phyloP scores from a whole-genome alignment of 2,329 filamentous ascomycete genomes.

The Raffaelea ambrosiae region DNA sequence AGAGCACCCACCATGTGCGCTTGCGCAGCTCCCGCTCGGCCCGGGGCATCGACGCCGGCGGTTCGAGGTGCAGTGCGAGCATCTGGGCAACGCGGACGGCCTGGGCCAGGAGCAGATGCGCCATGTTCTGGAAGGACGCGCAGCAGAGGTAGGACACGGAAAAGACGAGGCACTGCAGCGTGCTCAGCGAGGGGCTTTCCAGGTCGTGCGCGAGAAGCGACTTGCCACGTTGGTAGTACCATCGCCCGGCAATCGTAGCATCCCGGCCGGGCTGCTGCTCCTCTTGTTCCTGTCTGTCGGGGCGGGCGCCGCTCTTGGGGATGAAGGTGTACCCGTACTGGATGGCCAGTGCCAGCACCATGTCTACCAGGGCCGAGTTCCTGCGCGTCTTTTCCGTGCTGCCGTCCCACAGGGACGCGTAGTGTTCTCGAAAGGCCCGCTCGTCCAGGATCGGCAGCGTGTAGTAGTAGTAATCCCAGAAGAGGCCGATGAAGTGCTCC shows the following conservation, averaged over 20 bases:
- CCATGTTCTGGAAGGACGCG: conserved; percentile 39
- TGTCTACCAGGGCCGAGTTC: conserved; percentile 41
- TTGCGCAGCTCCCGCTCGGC: conserved; percentile 33
- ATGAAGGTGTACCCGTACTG: conserved; percentile 30
- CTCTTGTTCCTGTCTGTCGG: too few species aligned
- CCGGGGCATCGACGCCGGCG: conserved; percentile 22
- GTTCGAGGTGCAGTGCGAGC: conserved; percentile 39
- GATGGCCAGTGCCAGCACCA: conserved; percentile 42
- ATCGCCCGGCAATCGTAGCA: conserved; percentile 32
- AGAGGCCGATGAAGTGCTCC: conserved; percentile 30
- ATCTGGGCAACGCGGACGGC: conserved; percentile 36
- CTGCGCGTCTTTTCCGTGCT: conserved; percentile 21
- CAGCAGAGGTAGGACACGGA: conserved; percentile 36
- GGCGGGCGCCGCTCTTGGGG: conserved; percentile 8
- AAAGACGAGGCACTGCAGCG: conserved; percentile 39
- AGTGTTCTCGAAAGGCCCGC: conserved; percentile 27
- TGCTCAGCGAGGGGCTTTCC: conserved; percentile 37
- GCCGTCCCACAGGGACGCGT: conserved; percentile 27
- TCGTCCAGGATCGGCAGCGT: conserved; percentile 29
- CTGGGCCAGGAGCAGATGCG: conserved; percentile 28
- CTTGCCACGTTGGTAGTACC: conserved; percentile 38
- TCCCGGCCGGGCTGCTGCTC: conserved; percentile 18
- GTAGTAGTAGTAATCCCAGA: conserved; percentile 30
- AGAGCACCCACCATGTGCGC: conserved; percentile 45
- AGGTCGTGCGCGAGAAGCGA: conserved; percentile 32